phyloP scores from a whole-genome alignment of 352 stramenopile species.

The Globisporangium yorkense region DNA sequence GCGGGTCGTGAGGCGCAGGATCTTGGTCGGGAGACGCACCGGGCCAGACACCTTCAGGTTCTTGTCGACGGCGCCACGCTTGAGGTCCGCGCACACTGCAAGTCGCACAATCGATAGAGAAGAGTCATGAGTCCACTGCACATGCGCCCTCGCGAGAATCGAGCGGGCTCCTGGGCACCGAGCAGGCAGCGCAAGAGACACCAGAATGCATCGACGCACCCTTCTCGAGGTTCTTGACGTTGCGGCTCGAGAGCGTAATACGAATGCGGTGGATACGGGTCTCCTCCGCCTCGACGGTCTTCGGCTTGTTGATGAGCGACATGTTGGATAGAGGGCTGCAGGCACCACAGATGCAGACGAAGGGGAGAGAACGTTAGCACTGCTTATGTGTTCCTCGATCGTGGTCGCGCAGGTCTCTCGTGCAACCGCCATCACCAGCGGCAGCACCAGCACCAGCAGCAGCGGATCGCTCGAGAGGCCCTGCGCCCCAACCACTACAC shows the following conservation, averaged over 20 bases:
- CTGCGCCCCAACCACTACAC: background rate
- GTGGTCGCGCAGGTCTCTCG: background rate
- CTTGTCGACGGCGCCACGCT: constrained; percentile 97
- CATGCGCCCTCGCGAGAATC: background rate
- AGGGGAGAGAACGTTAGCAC: background rate
- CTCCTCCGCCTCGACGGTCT: constrained; percentile 82
- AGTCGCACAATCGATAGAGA: background rate
- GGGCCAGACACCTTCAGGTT: constrained; percentile 98
- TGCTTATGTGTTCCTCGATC: background rate
- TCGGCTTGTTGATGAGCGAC: constrained; percentile 84
- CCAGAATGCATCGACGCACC: constrained; percentile 21
- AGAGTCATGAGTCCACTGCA: background rate
- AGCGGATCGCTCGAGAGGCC: no score
- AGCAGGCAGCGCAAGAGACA: background rate
- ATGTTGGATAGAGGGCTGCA: constrained; percentile 86
- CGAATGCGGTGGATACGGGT: constrained; percentile 95
- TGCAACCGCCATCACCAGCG: background rate
- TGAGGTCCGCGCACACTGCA: constrained; percentile 96
- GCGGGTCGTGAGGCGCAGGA: constrained; percentile 97
- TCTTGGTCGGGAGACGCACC: constrained; percentile 99
- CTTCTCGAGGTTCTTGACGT: constrained; percentile 99
- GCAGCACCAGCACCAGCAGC: no score
- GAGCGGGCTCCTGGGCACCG: no score
- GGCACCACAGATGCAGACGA: background rate
- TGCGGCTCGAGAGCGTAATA: constrained; percentile 98